These are phyloP conservation scores for Tricholoma bakamatsutake DNA, from an alignment of 768 basidiomycete species.

Conservation along the genomic window DNA sequence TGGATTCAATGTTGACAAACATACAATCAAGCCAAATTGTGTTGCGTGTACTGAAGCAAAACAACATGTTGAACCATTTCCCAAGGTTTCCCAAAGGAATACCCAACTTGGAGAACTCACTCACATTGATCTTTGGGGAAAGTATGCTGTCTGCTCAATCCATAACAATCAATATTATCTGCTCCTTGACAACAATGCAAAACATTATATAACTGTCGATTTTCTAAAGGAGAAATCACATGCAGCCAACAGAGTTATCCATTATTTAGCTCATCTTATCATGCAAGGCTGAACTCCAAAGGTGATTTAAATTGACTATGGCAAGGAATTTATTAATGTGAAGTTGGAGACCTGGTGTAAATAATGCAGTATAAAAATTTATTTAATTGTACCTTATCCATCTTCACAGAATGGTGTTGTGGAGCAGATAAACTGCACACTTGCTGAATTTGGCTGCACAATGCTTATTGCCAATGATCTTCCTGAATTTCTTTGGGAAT, in stretches of 20 bases:
- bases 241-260: neutral
- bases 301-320: neutral
- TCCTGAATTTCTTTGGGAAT: constrained; percentile 1
- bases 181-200: constrained; percentile 4
- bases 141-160: constrained; percentile 5
- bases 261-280: too few species aligned
- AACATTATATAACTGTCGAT: neutral
- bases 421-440: constrained; percentile 23
- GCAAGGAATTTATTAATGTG: neutral
- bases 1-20: too few species aligned
- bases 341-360: neutral
- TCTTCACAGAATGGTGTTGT: constrained; percentile 31
- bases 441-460: neutral
- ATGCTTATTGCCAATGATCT: constrained; percentile 9
- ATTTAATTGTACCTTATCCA: too few species aligned
- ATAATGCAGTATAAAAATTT: constrained; percentile 24
- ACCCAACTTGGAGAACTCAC: neutral
- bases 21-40: too few species aligned
- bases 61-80: too few species aligned
- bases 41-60: too few species aligned
- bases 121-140: neutral
- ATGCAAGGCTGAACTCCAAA: too few species aligned
- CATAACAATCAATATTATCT: constrained; percentile 7
- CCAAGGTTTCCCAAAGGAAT: too few species aligned
- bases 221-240: neutral